phyloP scores from a whole-genome alignment of 345 rosid species.

The Citrus mangshanensis region DNA sequence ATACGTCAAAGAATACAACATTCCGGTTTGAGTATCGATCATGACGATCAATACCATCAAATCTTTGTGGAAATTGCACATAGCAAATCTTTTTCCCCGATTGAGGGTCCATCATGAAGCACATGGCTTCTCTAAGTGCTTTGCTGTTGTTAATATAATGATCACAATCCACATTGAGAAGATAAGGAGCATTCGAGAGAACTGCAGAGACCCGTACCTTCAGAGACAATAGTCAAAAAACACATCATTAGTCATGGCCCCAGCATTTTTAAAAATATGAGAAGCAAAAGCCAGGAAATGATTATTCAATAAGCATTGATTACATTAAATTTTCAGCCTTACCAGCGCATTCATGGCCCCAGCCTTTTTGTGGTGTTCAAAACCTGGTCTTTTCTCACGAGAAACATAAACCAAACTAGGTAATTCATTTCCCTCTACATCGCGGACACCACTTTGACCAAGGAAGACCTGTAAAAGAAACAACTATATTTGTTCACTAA shows the following conservation, averaged over 20 bases:
- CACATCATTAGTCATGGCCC: not conserved
- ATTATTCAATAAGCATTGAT: not conserved
- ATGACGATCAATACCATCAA: constrained; percentile 96
- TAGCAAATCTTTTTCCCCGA: constrained; percentile 93
- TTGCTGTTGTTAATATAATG: constrained; percentile 93
- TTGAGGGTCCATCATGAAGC: constrained; percentile 97
- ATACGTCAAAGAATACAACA: constrained; percentile 95
- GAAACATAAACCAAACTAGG: constrained; percentile 95
- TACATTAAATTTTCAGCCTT: constrained; percentile 8
- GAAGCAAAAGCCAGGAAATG: not conserved
- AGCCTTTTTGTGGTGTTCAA: constrained; percentile 98
- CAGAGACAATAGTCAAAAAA: constrained; percentile 4
- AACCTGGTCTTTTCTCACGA: constrained; percentile 99
- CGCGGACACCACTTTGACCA: constrained; percentile 76
- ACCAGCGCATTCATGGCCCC: constrained; percentile 99
- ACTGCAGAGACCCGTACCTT: constrained; percentile 93
- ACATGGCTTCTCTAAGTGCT: constrained; percentile 98
- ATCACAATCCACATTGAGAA: constrained; percentile 91
- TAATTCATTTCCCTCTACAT: constrained; percentile 74
- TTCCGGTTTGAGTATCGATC: constrained; percentile 95
- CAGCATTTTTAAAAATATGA: not conserved
- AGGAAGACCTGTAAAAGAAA: constrained; percentile 69
- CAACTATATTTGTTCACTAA: constrained; percentile 5
- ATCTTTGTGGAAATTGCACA: constrained; percentile 99
- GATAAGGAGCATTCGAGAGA: constrained; percentile 91